Conservation (phyloP, 768 basidiomycete genomes). For the Paxillus rubicundulus region DNA sequence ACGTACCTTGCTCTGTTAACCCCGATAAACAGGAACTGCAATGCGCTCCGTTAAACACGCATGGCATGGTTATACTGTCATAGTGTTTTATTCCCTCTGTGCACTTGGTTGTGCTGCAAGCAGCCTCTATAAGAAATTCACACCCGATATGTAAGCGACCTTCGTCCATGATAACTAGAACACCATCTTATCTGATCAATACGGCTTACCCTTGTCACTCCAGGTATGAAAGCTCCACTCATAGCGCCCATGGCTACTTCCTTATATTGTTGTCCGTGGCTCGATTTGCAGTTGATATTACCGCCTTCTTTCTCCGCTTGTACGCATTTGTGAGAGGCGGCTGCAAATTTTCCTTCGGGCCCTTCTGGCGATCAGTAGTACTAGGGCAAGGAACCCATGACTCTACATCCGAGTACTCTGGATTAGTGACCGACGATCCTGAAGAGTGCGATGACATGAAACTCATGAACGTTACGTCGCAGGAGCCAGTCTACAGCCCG, state of each 20-base stretch:
- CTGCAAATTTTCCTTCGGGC: conserved; percentile 43
- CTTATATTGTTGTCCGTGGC: conserved; percentile 44
- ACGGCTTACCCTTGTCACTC: conserved; percentile 12
- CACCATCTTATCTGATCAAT: not conserved
- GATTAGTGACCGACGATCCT: conserved; percentile 52
- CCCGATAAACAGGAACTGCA: conserved; percentile 57
- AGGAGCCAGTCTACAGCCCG: conserved; percentile 11
- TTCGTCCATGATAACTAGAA: conserved; percentile 11
- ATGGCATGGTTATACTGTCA: conserved; percentile 54
- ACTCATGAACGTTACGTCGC: conserved; percentile 12
- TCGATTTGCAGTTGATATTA: conserved; percentile 54
- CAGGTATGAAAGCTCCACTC: conserved; percentile 70
- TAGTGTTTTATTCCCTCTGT: conserved; percentile 60
- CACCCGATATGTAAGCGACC: conserved; percentile 72
- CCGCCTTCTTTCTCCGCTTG: conserved; percentile 49
- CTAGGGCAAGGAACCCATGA: conserved; percentile 40
- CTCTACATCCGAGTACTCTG: conserved; percentile 48
- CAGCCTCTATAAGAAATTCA: conserved; percentile 70
- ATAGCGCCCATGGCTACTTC: conserved; percentile 63
- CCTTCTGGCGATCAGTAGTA: conserved; percentile 58
- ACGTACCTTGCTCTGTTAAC: not conserved
- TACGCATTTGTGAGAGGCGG: conserved; percentile 44
- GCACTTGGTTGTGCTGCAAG: conserved; percentile 66
- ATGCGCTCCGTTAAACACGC: conserved; percentile 76
- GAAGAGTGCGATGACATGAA: conserved; percentile 55